Percentiles rank a stretch among this genome's conserved stretches.
Conservation (phyloP, 169 alveolate genomes). For the Theileria equi region DNA sequence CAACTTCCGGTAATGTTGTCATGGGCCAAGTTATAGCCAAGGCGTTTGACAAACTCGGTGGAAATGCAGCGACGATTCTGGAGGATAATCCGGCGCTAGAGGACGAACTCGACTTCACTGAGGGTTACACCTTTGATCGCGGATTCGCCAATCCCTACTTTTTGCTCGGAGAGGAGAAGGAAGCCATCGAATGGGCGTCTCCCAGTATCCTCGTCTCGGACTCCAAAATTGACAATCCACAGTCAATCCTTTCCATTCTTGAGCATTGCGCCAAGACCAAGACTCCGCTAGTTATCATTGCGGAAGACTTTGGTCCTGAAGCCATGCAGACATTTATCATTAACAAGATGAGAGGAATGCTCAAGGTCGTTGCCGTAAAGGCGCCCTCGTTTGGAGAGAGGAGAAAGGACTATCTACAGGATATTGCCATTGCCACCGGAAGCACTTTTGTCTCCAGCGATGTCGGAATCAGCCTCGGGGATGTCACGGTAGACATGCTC, state of each 20-base stretch:
- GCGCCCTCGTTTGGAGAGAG: slow-evolving; percentile 88
- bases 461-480: slow-evolving; percentile 78
- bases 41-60: slow-evolving; percentile 84
- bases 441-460: slow-evolving; percentile 81
- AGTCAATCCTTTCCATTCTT: slow-evolving; percentile 77
- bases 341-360: slow-evolving; percentile 82
- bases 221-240: slow-evolving; percentile 79
- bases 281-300: slow-evolving; percentile 81
- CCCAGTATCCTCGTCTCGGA: slow-evolving; percentile 80
- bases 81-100: slow-evolving; percentile 85
- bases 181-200: slow-evolving; percentile 77
- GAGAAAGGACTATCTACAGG: slow-evolving; percentile 82
- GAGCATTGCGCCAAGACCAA: slow-evolving; percentile 82
- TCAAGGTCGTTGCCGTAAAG: slow-evolving; percentile 82
- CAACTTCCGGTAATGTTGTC: slow-evolving; percentile 82
- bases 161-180: slow-evolving; percentile 80
- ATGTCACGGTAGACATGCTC: slow-evolving; percentile 73
- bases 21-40: slow-evolving; percentile 86
- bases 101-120: slow-evolving; percentile 84
- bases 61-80: slow-evolving; percentile 82
- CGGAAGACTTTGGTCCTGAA: slow-evolving; percentile 86
- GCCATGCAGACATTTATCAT: slow-evolving; percentile 82
- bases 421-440: slow-evolving; percentile 83
- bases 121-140: slow-evolving; percentile 84
- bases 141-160: slow-evolving; percentile 86